Conservation (phyloP, 768 basidiomycete genomes). For the Paxillus rubicundulus region DNA sequence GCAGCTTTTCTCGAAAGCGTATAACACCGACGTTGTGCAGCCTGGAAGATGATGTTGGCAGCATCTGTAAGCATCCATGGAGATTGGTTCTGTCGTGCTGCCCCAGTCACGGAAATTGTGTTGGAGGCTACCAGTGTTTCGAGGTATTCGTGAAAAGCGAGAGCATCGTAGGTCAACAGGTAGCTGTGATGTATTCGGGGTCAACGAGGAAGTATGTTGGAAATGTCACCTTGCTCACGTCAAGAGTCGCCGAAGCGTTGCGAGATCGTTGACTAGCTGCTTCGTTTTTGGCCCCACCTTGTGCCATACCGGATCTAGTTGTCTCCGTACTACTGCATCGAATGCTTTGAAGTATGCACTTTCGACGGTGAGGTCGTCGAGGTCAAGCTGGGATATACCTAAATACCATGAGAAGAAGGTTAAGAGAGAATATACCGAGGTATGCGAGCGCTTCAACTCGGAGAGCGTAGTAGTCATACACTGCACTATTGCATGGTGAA, state of each 20-base stretch:
- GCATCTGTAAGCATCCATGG: constrained; percentile 94
- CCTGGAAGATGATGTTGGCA: constrained; percentile 80
- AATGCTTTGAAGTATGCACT: constrained; percentile 94
- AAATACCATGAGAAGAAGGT: neutral
- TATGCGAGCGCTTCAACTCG: constrained; percentile 87
- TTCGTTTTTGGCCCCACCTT: constrained; percentile 92
- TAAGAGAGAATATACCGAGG: constrained; percentile 44
- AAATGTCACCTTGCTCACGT: constrained; percentile 46
- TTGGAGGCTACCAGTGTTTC: constrained; percentile 79
- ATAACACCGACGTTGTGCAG: constrained; percentile 82
- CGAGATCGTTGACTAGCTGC: constrained; percentile 86
- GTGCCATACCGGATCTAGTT: constrained; percentile 95
- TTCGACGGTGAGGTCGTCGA: constrained; percentile 90
- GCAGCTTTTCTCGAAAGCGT: constrained; percentile 38
- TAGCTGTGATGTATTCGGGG: constrained; percentile 36
- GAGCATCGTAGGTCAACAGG: constrained; percentile 84
- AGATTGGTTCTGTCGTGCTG: constrained; percentile 62
- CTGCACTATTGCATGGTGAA: constrained; percentile 87
- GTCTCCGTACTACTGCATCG: constrained; percentile 81
- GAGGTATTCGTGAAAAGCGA: constrained; percentile 88
- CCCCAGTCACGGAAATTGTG: constrained; percentile 47
- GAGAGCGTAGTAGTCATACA: constrained; percentile 90
- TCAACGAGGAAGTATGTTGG: neutral
- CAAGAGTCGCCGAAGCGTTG: constrained; percentile 78
- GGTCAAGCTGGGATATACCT: constrained; percentile 64